Conservation (phyloP, 345 rosid species). For the Reutealis trisperma region DNA sequence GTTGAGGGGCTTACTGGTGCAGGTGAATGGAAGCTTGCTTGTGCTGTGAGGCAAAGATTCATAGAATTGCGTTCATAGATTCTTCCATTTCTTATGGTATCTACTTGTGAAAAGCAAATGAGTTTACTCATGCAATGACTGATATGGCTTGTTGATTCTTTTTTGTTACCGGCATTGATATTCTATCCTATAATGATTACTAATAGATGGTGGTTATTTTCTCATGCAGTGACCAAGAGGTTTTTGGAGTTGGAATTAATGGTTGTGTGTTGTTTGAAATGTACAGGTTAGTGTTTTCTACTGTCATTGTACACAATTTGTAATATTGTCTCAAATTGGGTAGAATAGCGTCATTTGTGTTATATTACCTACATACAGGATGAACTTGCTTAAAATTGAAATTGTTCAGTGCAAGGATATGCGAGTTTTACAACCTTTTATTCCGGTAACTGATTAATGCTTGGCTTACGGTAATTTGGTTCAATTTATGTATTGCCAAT, state of each 20-base stretch:
- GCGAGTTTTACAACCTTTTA: neutral
- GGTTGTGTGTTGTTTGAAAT: neutral
- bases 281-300: neutral
- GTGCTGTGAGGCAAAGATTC: constrained; percentile 68
- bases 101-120: neutral
- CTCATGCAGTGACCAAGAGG: neutral
- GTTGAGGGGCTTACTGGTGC: constrained; percentile 56
- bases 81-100: neutral
- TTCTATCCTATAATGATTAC: neutral
- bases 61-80: constrained; percentile 56
- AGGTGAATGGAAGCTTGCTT: constrained; percentile 68
- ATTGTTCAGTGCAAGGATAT: neutral
- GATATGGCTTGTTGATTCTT: neutral
- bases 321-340: neutral
- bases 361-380: neutral
- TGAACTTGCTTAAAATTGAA: neutral
- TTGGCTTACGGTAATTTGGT: neutral
- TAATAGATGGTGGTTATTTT: constrained; percentile 1
- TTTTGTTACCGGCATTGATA: neutral
- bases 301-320: neutral
- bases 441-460: neutral
- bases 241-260: neutral
- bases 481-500: neutral
- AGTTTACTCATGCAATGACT: neutral
- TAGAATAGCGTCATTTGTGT: neutral